A percentile compares a stretch with the other conserved stretches of the same genome.
These are phyloP conservation scores for Fusarium sp. DNA, from an alignment of 2,329 filamentous ascomycete genomes.

Conservation along the genomic window DNA sequence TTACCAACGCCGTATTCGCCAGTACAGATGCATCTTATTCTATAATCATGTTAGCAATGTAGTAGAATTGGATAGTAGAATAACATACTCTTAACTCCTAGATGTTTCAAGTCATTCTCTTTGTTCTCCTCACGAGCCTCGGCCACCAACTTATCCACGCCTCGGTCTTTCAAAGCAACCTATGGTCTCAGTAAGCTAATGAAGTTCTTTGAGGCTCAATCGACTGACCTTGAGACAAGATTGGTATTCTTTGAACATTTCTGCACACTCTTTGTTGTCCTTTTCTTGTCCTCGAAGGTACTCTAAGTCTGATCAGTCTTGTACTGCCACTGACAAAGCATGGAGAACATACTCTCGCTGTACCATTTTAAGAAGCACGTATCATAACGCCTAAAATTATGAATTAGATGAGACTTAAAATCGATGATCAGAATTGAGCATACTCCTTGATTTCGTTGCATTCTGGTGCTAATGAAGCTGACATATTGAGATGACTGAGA, in stretches of 20 bases:
- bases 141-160: conserved; percentile 92
- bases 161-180: conserved; percentile 82
- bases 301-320: conserved; percentile 63
- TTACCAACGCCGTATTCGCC: conserved; percentile 24
- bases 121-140: conserved; percentile 90
- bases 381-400: conserved; percentile 80
- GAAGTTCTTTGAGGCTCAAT: not conserved
- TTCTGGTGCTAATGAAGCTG: conserved; percentile 91
- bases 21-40: conserved; percentile 18
- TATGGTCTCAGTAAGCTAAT: conserved; percentile 13
- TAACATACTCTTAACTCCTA: conserved; percentile 56
- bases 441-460: conserved; percentile 98
- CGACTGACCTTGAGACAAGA: conserved; percentile 78
- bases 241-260: conserved; percentile 89
- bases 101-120: conserved; percentile 77
- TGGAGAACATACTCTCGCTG: conserved; percentile 81
- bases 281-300: conserved; percentile 88
- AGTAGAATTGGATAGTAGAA: not conserved
- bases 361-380: conserved; percentile 99
- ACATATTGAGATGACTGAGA: conserved; percentile 68
- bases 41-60: conserved; percentile 12
- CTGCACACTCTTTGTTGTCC: conserved; percentile 84
- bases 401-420: not conserved
- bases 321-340: conserved; percentile 6
- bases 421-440: conserved; percentile 45